phyloP scores from a whole-genome alignment of 2,329 filamentous ascomycete genomes.

The Malbranchea zuffiana region DNA sequence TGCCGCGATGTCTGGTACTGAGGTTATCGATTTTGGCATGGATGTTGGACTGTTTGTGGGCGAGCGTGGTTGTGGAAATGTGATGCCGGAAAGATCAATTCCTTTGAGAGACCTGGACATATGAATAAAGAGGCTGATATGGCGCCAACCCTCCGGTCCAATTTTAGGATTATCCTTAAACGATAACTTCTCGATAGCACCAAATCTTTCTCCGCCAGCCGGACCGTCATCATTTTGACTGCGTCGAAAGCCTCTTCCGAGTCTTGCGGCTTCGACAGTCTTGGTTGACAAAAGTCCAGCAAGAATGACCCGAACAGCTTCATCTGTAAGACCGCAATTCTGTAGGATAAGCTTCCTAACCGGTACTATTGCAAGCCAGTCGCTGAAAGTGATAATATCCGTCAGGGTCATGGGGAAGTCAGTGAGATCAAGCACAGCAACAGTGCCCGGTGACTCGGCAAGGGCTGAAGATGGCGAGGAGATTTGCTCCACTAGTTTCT shows the following conservation, averaged over 20 bases:
- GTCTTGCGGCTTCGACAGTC: constrained; percentile 47
- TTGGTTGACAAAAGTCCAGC: constrained; percentile 76
- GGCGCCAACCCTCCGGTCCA: constrained; percentile 76
- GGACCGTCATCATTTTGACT: constrained; percentile 18
- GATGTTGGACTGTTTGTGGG: constrained; percentile 11
- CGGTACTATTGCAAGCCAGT: constrained; percentile 88
- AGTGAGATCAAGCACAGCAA: constrained; percentile 71
- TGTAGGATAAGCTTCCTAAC: constrained; percentile 78
- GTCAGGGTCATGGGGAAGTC: constrained; percentile 72
- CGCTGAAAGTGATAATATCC: constrained; percentile 77
- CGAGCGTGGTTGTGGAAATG: constrained; percentile 49
- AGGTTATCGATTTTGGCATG: constrained; percentile 19
- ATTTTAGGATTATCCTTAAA: constrained; percentile 84
- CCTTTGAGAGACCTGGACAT: constrained; percentile 78
- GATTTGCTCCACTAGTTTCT: constrained; percentile 83
- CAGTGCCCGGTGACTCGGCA: constrained; percentile 56
- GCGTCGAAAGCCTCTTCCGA: constrained; percentile 28
- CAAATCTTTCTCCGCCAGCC: constrained; percentile 38
- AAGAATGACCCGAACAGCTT: constrained; percentile 74
- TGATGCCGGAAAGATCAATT: constrained; percentile 75
- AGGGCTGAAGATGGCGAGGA: constrained; percentile 56
- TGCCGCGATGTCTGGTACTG: constrained; percentile 45
- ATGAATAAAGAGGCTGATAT: constrained; percentile 80
- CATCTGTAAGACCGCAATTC: constrained; percentile 76
- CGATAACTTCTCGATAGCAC: constrained; percentile 74